Conservation (phyloP, 2,329 filamentous ascomycete genomes). For the Diaporthe sp. region DNA sequence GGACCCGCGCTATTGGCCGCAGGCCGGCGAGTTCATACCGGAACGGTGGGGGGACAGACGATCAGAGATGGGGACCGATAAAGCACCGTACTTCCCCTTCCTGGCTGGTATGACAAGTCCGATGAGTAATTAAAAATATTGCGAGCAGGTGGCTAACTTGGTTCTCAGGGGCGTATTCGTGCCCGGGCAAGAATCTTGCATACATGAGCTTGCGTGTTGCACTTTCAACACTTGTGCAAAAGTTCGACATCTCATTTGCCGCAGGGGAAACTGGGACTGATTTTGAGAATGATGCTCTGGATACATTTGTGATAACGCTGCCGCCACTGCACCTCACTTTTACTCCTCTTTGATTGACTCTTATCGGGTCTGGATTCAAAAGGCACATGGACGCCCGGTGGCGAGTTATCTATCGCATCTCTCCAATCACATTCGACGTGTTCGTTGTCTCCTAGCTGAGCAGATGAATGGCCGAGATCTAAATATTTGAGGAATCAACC, state of each 20-base stretch:
- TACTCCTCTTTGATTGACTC: not conserved
- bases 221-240: conserved; percentile 15
- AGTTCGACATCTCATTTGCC: conserved; percentile 26
- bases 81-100: conserved; percentile 42
- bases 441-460: not conserved
- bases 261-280: conserved; percentile 1
- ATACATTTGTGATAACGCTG: conserved; percentile 1
- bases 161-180: conserved; percentile 26
- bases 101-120: not conserved
- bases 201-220: conserved; percentile 27
- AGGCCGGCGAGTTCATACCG: conserved; percentile 39
- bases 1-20: conserved; percentile 41
- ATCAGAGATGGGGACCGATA: conserved; percentile 35
- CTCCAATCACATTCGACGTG: not conserved
- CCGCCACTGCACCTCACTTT: conserved; percentile 7
- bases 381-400: not conserved
- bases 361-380: not conserved
- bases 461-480: not conserved
- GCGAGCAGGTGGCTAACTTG: not conserved
- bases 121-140: not conserved
- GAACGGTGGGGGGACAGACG: conserved; percentile 39
- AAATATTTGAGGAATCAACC: not conserved
- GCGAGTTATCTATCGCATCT: not conserved
- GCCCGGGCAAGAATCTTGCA: conserved; percentile 29
- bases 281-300: conserved; percentile 10